Evolutionary conservation across 2,329 filamentous ascomycete genomes (phyloP).

Genomic region (Phyllosticta citriasiana): DNA sequence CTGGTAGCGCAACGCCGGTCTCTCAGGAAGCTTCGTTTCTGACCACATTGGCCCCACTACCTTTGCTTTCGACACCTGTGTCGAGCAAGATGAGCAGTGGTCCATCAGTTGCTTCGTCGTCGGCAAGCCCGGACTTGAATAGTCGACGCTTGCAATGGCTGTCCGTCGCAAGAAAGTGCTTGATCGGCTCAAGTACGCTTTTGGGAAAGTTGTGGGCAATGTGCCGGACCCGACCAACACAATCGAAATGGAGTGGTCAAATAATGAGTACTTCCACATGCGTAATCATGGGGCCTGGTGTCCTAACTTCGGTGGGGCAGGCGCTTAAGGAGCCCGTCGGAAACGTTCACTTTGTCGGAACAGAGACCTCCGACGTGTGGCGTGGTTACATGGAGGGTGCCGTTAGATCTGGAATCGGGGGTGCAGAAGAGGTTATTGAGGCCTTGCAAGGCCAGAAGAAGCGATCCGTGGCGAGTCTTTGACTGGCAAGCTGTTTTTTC

Average conservation of each 20-base stretch:
- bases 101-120: slow-evolving; percentile 34
- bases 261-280: slow-evolving; percentile 13
- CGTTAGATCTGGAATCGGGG: slow-evolving; percentile 39
- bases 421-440: slow-evolving; percentile 34
- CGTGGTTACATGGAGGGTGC: slow-evolving; percentile 52
- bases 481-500: no score
- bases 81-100: slow-evolving; percentile 17
- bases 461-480: no score
- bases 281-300: background rate
- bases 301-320: slow-evolving; percentile 13
- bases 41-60: slow-evolving; percentile 12
- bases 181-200: background rate
- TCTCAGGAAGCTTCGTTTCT: slow-evolving; percentile 25
- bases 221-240: slow-evolving; percentile 11
- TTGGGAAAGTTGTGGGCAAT: background rate
- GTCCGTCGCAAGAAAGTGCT: slow-evolving; percentile 19
- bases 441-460: background rate
- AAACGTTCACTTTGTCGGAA: slow-evolving; percentile 44
- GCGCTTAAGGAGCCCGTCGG: slow-evolving; percentile 17
- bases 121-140: slow-evolving; percentile 28
- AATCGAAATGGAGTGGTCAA: slow-evolving; percentile 21
- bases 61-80: slow-evolving; percentile 18
- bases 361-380: slow-evolving; percentile 44
- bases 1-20: slow-evolving; percentile 37
- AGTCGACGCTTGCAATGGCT: slow-evolving; percentile 19